A percentile compares a stretch with the other conserved stretches of the same genome.
phyloP scores from a whole-genome alignment of 176 grass and related monocot species.

The Oryza officinalis region DNA sequence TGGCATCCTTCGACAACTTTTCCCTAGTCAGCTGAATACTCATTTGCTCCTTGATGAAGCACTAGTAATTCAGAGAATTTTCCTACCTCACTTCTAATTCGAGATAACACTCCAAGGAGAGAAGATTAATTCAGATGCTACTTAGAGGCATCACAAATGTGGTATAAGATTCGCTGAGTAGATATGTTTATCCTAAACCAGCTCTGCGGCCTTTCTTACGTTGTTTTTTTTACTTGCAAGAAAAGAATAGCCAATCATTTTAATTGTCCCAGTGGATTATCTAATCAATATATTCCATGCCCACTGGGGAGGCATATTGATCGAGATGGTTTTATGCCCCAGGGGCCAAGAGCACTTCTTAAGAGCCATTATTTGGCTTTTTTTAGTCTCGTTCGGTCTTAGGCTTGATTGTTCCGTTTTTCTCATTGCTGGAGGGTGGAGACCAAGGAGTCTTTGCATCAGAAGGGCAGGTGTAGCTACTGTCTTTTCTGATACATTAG shows the following conservation, averaged over 20 bases:
- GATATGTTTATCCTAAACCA: conserved; percentile 52
- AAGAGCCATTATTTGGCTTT: conserved; percentile 3
- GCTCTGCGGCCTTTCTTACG: conserved; percentile 17
- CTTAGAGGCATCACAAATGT: conserved; percentile 38
- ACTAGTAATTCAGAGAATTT: neutral
- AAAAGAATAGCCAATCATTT: conserved; percentile 32
- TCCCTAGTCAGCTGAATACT: conserved; percentile 39
- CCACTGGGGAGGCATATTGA: conserved; percentile 40
- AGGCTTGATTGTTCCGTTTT: neutral
- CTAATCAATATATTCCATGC: conserved; percentile 48
- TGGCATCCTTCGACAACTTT: conserved; percentile 37
- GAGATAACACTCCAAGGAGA: neutral
- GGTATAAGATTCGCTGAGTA: conserved; percentile 50
- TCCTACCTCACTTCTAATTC: conserved; percentile 5
- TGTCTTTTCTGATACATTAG: conserved; percentile 5
- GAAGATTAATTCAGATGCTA: conserved; percentile 37
- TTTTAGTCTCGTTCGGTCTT: neutral
- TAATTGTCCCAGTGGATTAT: conserved; percentile 45
- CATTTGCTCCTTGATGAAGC: conserved; percentile 43
- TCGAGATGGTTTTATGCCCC: conserved; percentile 39
- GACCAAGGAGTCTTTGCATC: conserved; percentile 10
- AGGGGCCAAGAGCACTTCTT: conserved; percentile 30
- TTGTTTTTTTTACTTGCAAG: conserved; percentile 24
- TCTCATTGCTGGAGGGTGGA: neutral
- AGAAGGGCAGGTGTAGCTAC: conserved; percentile 22